Evolutionary conservation across 495 filamentous ascomycete species (phyloP).

Genomic region (Copromyces sp.): DNA sequence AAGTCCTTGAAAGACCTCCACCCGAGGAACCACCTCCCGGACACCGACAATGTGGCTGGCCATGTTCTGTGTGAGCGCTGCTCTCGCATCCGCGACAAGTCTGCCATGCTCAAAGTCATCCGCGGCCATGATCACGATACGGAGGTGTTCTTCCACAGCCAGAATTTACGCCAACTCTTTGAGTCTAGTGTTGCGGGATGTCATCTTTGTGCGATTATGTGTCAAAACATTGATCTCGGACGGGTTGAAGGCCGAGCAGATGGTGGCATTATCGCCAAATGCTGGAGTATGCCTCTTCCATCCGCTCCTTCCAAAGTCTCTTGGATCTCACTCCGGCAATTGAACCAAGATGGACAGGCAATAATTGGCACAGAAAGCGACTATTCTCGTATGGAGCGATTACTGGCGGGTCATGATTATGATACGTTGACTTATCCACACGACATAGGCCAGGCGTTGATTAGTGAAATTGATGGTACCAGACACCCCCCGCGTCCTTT

Average conservation of each 20-base stretch:
- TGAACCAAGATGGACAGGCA: not conserved
- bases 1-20: not conserved
- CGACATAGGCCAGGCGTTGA: not conserved
- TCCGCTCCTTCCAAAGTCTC: not conserved
- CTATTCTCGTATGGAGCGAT: not conserved
- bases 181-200: not conserved
- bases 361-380: not conserved
- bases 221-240: not conserved
- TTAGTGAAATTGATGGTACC: not conserved
- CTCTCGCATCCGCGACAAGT: not conserved
- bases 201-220: not conserved
- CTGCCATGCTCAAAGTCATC: not conserved
- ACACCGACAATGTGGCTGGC: not conserved
- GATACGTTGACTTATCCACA: not conserved
- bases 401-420: not conserved
- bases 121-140: not conserved
- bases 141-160: not conserved
- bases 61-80: not conserved
- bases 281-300: not conserved
- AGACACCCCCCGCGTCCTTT: too few relatives aligned
- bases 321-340: not conserved
- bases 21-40: not conserved
- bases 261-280: not conserved
- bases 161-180: not conserved
- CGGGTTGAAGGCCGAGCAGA: not conserved